Percentiles rank a stretch among this genome's conserved stretches.
Conservation (phyloP, 2,329 filamentous ascomycete species). For the Talaromyces sp. region DNA sequence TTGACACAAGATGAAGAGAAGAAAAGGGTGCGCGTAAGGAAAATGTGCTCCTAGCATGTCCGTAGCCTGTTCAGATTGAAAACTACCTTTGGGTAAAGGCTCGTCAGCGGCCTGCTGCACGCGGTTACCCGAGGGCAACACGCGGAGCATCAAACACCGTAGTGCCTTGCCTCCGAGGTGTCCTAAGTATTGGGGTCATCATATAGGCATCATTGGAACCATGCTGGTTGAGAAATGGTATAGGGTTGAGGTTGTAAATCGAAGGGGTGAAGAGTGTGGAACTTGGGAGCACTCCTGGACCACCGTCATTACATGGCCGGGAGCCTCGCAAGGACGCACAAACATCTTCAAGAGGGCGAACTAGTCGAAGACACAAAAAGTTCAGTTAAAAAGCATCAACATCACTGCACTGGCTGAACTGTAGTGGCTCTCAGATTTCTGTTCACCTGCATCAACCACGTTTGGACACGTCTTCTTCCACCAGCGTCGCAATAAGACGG, state of each 20-base stretch:
- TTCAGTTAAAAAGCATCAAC: neutral
- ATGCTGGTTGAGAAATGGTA: neutral
- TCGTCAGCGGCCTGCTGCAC: constrained; percentile 35
- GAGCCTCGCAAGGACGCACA: neutral
- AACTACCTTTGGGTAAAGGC: constrained; percentile 32
- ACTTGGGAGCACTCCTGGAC: neutral
- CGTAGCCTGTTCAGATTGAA: constrained; percentile 34
- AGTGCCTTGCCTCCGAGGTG: constrained; percentile 21
- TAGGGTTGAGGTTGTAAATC: neutral
- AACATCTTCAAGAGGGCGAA: neutral
- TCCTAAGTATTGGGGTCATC: constrained; percentile 22
- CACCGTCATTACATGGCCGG: constrained; percentile 8
- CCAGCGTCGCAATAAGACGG: constrained; percentile 17
- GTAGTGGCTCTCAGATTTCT: constrained; percentile 41
- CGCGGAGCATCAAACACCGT: constrained; percentile 21
- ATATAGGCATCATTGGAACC: constrained; percentile 17
- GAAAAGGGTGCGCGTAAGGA: neutral
- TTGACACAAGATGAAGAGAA: neutral
- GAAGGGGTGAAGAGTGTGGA: neutral
- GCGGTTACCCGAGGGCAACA: constrained; percentile 23
- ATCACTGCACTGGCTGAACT: constrained; percentile 3
- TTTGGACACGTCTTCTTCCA: constrained; percentile 32
- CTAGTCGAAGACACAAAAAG: neutral
- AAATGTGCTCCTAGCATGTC: neutral
- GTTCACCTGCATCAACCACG: constrained; percentile 41